Evolutionary conservation across 2,329 filamentous ascomycete species (phyloP), one percentile per base, ranked within the genome.

Genomic region (Sordariomycetes sp.): DNA sequence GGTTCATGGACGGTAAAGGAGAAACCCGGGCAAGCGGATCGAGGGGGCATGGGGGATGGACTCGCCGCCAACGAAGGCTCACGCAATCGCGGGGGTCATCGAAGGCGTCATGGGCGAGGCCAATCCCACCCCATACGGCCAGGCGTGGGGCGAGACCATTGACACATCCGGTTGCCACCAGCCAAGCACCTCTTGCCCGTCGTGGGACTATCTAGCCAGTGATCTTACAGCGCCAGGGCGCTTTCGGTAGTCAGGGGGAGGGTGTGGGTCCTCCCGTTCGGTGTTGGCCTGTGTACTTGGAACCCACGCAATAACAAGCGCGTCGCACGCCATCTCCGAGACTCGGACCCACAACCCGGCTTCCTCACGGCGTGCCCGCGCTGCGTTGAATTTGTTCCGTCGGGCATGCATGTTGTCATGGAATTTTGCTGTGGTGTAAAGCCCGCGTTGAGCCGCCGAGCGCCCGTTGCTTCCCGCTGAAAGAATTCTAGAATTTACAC

Each of bases 251-350:
- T 22, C n/a, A 20, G 8, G 4, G 18, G 18, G 51, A 20, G 51
- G 18, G 25, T 53, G n/a, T 53, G 24, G 51, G 32, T 54, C 16
- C 16, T 10, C 35, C 43, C n/a, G 2, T 46, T 50, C 11, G 22
- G 46, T 12, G 46, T 24, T 50, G 6, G 20, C 46, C 20, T 24
- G 46, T 32, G 25, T 18, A 14, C 11, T 16, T 25, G 10, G n/a
- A 34, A 16, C 32, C 55, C 40, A 34, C 55, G 55, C 55, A 57
- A 57, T 57, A 40, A 37, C 55, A 51, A 51, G 55, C 40, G 55
- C 46, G 24, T 57, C 55, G 55, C 55, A 57, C 55, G 55, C 43
- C 43, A 57, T 57, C 43, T n/a, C 20, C 37, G 28, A 32, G 8
- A 32, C 28, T 32, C 28, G n/a, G n/a, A n/a, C n/a, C n/a, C n/a